phyloP scores from a whole-genome alignment of 148 eudicot genomes.

The Bassia scoparia region DNA sequence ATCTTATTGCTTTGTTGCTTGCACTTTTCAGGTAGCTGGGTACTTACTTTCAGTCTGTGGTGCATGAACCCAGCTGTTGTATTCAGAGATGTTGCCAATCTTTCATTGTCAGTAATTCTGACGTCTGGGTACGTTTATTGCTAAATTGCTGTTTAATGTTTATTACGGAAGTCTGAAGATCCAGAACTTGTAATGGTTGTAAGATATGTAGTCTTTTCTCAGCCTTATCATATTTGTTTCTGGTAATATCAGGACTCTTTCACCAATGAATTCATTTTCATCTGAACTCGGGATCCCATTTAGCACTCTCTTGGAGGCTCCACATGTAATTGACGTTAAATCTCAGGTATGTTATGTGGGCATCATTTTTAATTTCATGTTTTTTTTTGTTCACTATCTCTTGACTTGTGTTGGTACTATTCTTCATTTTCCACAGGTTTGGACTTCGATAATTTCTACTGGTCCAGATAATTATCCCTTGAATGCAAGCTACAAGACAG shows the following conservation, averaged over 20 bases:
- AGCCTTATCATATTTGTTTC: neutral
- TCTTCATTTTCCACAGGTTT: constrained; percentile 44
- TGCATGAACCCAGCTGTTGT: constrained; percentile 96
- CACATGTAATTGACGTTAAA: constrained; percentile 80
- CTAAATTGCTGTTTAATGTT: neutral
- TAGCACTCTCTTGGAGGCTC: constrained; percentile 85
- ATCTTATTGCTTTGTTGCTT: constrained; percentile 27
- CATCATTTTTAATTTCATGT: neutral
- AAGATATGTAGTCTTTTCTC: neutral
- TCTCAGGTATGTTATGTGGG: constrained; percentile 56
- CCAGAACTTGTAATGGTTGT: too few relatives aligned
- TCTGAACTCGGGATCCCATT: constrained; percentile 93
- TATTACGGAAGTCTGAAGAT: neutral
- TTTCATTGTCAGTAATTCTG: constrained; percentile 78
- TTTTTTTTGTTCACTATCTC: constrained; percentile 12
- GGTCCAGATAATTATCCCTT: constrained; percentile 71
- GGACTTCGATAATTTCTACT: constrained; percentile 68
- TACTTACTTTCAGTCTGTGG: constrained; percentile 71
- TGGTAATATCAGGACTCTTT: constrained; percentile 62
- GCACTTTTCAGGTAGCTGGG: constrained; percentile 53
- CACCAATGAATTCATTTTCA: constrained; percentile 85
- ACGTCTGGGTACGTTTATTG: constrained; percentile 83
- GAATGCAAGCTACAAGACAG: constrained; percentile 89
- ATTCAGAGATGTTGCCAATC: constrained; percentile 67
- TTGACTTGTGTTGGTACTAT: neutral